These are phyloP conservation scores for Apophysomyces sp. DNA, from an alignment of 371 early-diverging fungal genomes.

Conservation along the genomic window DNA sequence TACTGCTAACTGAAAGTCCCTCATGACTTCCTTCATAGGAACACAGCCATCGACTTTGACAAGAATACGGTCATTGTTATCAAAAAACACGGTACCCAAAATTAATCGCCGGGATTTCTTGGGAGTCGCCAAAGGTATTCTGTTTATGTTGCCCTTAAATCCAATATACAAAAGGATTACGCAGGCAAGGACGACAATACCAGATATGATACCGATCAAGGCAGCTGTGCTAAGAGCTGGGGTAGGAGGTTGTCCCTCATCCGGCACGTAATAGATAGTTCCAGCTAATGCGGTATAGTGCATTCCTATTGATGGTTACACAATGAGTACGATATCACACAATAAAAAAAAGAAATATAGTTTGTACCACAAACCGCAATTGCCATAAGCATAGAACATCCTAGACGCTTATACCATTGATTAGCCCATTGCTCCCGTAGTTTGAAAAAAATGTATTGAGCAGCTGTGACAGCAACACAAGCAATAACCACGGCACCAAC, in stretches of 20 bases:
- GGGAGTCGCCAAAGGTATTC: neutral
- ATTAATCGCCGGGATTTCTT: constrained; percentile 26
- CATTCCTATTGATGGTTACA: constrained; percentile 27
- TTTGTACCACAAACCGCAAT: constrained; percentile 42
- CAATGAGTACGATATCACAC: neutral
- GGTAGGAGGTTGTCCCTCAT: constrained; percentile 15
- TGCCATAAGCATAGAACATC: constrained; percentile 41
- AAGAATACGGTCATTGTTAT: constrained; percentile 34
- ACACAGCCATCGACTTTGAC: constrained; percentile 42
- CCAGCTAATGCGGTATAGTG: constrained; percentile 46
- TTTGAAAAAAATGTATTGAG: constrained; percentile 45
- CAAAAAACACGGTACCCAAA: constrained; percentile 35
- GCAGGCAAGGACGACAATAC: constrained; percentile 36
- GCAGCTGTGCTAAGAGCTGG: constrained; percentile 24
- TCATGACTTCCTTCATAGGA: constrained; percentile 24
- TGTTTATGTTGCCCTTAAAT: neutral
- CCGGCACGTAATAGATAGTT: constrained; percentile 29
- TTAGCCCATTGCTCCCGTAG: constrained; percentile 44
- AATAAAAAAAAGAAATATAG: neutral
- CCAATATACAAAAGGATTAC: constrained; percentile 22
- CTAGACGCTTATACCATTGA: constrained; percentile 47
- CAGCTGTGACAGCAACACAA: constrained; percentile 28
- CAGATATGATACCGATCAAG: constrained; percentile 37
- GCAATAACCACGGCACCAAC: constrained; percentile 39
- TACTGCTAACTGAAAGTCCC: neutral